Base-by-base conservation (phyloP, 768 basidiomycete species). In the Suillus variegatus region DNA sequence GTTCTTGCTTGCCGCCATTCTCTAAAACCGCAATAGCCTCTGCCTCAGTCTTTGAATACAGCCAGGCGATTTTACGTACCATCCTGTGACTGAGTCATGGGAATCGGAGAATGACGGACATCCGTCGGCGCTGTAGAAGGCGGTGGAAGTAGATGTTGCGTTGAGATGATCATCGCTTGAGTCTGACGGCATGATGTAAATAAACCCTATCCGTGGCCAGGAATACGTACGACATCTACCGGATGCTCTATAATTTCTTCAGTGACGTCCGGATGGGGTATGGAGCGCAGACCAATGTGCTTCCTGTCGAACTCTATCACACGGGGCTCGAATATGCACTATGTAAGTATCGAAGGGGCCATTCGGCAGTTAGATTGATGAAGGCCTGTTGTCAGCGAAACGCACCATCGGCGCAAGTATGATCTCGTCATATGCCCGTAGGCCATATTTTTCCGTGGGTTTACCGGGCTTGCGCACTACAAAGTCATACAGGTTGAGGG, bases 271-370 rank as follows among this genome's bases (percentile, higher is more conserved):
- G 83, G 77, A 58, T 81, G 82, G 41, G 82, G 85, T n/a, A 82
- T 77, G 41, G 84, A 77, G 28, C 76, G 79, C 64, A 84, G 72
- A 13, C 84, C 83, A 20, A 80, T 76, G 32, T 85, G 82, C 75
- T 95, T 95, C 68, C 84, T 83, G 36, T 94, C 90, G 71, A 96
- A 97, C 67, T 97, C 92, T 64, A 99, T 89, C 46, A 96, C 87
- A 22, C 94, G 89, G 16, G 97, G 95, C 68, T 97, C 95, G 69
- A 99, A 99, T 40, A 98, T 81, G 71, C 92, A 91, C 95, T 98
- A 69, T 32, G 40, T 28, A 36, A 54, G 28, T 32, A 54, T 54
- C 32, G 6, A 35, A 55, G 54, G 12, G 6, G 28, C 5, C 55
- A 22, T 14, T 9, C 28, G 25, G 12, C 43, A 40, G 57, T 46